Percentiles rank a stretch among this genome's conserved stretches.
Evolutionary conservation across 2,329 filamentous ascomycete species (phyloP).

Genomic region (Trichoderma koningiopsis): DNA sequence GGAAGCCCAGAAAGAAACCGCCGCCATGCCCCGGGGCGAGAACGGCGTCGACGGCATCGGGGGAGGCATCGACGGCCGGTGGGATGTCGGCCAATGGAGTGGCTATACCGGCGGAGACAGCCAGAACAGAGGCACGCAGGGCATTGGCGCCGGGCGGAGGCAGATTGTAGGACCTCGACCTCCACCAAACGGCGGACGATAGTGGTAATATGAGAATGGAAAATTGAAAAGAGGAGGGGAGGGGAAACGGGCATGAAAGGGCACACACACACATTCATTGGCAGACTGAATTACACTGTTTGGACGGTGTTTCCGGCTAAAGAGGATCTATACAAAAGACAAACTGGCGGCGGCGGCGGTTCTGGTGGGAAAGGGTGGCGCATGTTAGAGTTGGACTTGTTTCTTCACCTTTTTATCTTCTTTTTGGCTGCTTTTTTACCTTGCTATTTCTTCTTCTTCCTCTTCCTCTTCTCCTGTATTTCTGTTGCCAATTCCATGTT

Average conservation of each 20-base stretch:
- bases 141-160: constrained; percentile 69
- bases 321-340: not conserved
- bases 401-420: not conserved
- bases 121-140: constrained; percentile 67
- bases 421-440: not conserved
- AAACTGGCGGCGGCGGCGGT: constrained; percentile 2
- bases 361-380: constrained; percentile 11
- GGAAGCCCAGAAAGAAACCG: constrained; percentile 67
- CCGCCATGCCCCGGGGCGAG: constrained; percentile 51
- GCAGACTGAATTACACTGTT: not conserved
- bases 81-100: constrained; percentile 76
- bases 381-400: constrained; percentile 15
- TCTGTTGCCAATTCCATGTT: not conserved
- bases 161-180: constrained; percentile 81
- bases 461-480: not conserved
- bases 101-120: constrained; percentile 75
- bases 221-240: not conserved
- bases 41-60: constrained; percentile 63
- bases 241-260: not conserved
- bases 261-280: not conserved
- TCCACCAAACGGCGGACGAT: constrained; percentile 50
- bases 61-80: constrained; percentile 67
- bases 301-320: constrained; percentile 13
- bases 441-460: not conserved
- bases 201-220: not conserved